Percentiles rank a stretch among this genome's conserved stretches.
These are phyloP conservation scores for Annulohypoxylon maeteangense DNA, from an alignment of 495 filamentous ascomycete genomes.

Conservation along the genomic window DNA sequence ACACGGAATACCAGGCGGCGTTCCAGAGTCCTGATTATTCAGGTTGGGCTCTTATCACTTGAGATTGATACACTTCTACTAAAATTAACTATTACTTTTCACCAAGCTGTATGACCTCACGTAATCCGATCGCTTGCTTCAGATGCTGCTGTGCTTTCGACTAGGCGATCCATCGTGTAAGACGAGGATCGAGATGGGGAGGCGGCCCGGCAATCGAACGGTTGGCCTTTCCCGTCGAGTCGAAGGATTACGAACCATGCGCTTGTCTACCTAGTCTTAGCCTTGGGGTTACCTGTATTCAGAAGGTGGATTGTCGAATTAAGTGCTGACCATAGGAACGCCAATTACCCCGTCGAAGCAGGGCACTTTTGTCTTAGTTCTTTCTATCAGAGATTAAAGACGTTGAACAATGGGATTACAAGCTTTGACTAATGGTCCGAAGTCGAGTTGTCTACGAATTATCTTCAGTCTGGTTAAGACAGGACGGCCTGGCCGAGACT, in stretches of 20 bases:
- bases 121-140: background rate
- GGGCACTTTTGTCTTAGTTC: constrained; percentile 1
- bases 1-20: constrained; percentile 40
- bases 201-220: background rate
- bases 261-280: background rate
- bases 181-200: background rate
- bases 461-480: background rate
- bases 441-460: background rate
- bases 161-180: background rate
- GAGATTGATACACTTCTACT: constrained; percentile 2
- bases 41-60: background rate
- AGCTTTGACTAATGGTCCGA: background rate
- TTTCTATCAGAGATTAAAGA: background rate
- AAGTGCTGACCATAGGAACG: constrained; percentile 2
- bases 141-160: background rate
- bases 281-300: background rate
- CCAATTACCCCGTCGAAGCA: background rate
- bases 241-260: constrained; percentile 22
- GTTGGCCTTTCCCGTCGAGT: background rate
- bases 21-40: constrained; percentile 27
- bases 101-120: background rate
- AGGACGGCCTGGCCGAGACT: background rate
- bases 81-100: background rate
- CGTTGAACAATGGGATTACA: background rate
- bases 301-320: constrained; percentile 9